These are phyloP conservation scores for Epichloe elymi DNA, from an alignment of 2,329 filamentous ascomycete genomes.

Conservation along the genomic window DNA sequence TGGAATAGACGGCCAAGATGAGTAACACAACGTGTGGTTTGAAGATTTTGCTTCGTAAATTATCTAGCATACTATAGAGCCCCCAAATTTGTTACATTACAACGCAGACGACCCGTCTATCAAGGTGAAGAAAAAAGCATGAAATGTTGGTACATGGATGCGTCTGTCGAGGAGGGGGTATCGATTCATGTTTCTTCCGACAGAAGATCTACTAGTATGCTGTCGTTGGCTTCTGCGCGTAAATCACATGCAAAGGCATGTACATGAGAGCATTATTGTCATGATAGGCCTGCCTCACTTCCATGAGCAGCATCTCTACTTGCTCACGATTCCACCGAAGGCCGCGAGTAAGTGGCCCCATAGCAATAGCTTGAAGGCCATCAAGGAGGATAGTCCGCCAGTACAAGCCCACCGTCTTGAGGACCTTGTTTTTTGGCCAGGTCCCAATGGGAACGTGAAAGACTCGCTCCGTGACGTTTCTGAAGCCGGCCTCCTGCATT, in stretches of 20 bases:
- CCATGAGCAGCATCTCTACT: conserved; percentile 34
- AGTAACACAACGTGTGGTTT: too few species aligned
- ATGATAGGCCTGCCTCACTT: conserved; percentile 34
- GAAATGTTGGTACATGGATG: too few species aligned
- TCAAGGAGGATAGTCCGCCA: conserved; percentile 37
- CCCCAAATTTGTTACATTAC: too few species aligned
- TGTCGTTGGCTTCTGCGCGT: conserved; percentile 34
- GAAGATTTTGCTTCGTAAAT: too few species aligned
- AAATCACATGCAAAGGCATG: conserved; percentile 43
- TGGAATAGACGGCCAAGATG: too few species aligned
- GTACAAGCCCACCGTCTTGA: conserved; percentile 39
- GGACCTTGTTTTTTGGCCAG: conserved; percentile 38
- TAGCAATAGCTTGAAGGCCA: conserved; percentile 36
- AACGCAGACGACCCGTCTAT: background rate
- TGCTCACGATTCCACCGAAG: conserved; percentile 34
- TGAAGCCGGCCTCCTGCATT: conserved; percentile 38
- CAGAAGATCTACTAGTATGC: background rate
- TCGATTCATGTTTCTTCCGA: background rate
- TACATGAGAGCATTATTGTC: conserved; percentile 33
- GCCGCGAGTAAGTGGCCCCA: conserved; percentile 38
- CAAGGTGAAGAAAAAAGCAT: background rate
- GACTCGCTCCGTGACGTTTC: conserved; percentile 35
- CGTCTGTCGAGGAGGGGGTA: background rate
- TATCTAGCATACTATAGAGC: too few species aligned
- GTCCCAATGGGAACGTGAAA: conserved; percentile 41